phyloP scores from a whole-genome alignment of 192 early-diverging fungal species.

The Diversispora eburnea region DNA sequence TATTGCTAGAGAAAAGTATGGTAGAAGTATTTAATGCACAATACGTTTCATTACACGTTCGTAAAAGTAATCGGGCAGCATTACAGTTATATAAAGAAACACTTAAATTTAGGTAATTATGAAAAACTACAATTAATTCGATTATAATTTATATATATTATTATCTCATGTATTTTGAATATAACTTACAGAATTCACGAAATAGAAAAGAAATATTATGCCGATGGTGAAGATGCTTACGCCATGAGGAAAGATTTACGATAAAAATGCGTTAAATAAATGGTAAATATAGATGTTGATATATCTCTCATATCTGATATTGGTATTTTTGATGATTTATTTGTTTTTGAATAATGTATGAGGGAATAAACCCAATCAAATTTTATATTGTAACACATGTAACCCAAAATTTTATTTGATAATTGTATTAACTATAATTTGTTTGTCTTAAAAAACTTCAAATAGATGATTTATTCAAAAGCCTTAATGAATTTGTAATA shows the following conservation, averaged over 20 bases:
- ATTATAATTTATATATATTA: not conserved
- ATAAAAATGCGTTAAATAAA: not conserved
- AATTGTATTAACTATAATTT: no score
- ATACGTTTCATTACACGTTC: conserved; percentile 90
- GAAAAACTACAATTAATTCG: not conserved
- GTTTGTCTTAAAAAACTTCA: no score
- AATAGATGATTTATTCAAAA: no score
- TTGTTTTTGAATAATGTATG: no score
- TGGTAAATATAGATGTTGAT: no score
- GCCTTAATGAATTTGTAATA: no score
- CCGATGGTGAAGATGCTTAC: conserved; percentile 93
- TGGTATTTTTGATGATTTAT: no score
- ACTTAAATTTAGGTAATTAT: conserved; percentile 74
- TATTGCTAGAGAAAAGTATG: conserved; percentile 64
- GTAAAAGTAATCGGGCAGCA: conserved; percentile 92
- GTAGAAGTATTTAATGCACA: conserved; percentile 81
- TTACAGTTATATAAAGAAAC: conserved; percentile 90
- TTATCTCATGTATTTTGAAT: not conserved
- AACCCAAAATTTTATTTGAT: no score
- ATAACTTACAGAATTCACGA: conserved; percentile 75
- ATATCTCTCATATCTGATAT: no score
- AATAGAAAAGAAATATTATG: conserved; percentile 95
- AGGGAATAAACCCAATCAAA: no score
- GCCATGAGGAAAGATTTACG: conserved; percentile 60
- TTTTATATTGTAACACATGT: no score